Percentiles rank a stretch among this genome's conserved stretches.
These are phyloP conservation scores for Chalaropsis ovoidea DNA, from an alignment of 2,329 filamentous ascomycete species.

Conservation along the genomic window DNA sequence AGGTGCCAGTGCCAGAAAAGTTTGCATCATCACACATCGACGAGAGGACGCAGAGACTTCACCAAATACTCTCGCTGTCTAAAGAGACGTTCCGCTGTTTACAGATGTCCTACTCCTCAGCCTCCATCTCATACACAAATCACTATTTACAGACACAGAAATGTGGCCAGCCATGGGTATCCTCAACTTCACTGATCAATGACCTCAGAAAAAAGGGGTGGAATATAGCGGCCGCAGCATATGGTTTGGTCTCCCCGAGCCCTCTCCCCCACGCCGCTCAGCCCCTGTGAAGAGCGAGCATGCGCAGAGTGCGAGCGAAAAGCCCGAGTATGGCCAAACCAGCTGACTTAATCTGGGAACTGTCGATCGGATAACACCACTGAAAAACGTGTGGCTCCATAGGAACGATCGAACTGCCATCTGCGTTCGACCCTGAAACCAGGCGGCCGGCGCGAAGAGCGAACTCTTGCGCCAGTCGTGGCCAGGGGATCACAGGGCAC, in stretches of 20 bases:
- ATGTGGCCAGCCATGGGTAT: constrained; percentile 58
- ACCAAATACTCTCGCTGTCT: no score
- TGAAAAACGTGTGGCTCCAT: constrained; percentile 61
- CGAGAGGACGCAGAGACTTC: no score
- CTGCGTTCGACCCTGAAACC: constrained; percentile 54
- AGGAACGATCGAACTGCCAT: constrained; percentile 66
- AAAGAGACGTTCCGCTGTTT: no score
- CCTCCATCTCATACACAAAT: background rate
- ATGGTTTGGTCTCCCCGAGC: constrained; percentile 5
- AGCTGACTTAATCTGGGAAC: constrained; percentile 56
- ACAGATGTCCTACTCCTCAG: no score
- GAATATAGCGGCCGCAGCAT: constrained; percentile 67
- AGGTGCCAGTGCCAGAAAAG: no score
- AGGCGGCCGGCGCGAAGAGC: constrained; percentile 29
- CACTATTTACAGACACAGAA: background rate
- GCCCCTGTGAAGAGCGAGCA: constrained; percentile 8
- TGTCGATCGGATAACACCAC: constrained; percentile 94
- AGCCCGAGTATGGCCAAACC: background rate
- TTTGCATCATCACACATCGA: no score
- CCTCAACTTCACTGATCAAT: constrained; percentile 82
- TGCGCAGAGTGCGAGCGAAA: background rate
- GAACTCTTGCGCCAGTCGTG: constrained; percentile 25
- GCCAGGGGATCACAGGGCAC: constrained; percentile 72
- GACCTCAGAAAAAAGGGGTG: constrained; percentile 80
- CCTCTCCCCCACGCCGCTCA: constrained; percentile 1